These are phyloP conservation scores for Pisolithus orientalis DNA, from an alignment of 768 basidiomycete genomes.

Conservation along the genomic window DNA sequence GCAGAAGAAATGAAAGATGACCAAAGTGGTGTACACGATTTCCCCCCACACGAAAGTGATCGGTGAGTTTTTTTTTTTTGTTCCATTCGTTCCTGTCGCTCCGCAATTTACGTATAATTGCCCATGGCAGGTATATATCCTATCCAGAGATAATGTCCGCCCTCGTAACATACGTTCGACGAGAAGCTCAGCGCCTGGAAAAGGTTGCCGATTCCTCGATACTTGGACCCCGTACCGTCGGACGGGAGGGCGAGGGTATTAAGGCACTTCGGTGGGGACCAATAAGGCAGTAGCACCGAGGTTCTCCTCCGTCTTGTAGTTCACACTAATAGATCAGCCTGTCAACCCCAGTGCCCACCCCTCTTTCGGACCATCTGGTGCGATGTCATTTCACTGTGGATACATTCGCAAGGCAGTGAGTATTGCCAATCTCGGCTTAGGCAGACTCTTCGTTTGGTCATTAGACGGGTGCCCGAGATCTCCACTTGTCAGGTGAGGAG, in stretches of 20 bases:
- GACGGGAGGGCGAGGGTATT: constrained; percentile 27
- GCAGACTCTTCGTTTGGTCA: too few relatives aligned
- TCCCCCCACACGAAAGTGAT: constrained; percentile 43
- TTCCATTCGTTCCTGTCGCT: not conserved
- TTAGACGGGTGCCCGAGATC: too few relatives aligned
- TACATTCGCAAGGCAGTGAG: too few relatives aligned
- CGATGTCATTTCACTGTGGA: not conserved
- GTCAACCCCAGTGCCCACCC: not conserved
- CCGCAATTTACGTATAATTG: constrained; percentile 12
- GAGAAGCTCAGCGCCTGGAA: constrained; percentile 69
- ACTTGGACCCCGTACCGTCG: constrained; percentile 27
- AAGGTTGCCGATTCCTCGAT: constrained; percentile 36
- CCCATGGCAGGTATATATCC: constrained; percentile 50
- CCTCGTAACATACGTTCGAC: constrained; percentile 62
- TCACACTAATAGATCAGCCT: not conserved
- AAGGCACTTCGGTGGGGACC: constrained; percentile 24
- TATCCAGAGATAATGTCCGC: constrained; percentile 73
- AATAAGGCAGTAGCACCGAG: not conserved
- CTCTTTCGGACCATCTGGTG: not conserved
- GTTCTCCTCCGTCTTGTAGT: not conserved
- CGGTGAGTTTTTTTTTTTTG: constrained; percentile 13
- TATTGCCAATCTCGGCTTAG: too few relatives aligned
- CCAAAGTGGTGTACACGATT: constrained; percentile 68
- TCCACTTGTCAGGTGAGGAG: too few relatives aligned
- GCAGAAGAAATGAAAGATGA: constrained; percentile 60